phyloP scores from a whole-genome alignment of 176 grass and related monocot genomes.

The Bolboschoenus planiculmis region DNA sequence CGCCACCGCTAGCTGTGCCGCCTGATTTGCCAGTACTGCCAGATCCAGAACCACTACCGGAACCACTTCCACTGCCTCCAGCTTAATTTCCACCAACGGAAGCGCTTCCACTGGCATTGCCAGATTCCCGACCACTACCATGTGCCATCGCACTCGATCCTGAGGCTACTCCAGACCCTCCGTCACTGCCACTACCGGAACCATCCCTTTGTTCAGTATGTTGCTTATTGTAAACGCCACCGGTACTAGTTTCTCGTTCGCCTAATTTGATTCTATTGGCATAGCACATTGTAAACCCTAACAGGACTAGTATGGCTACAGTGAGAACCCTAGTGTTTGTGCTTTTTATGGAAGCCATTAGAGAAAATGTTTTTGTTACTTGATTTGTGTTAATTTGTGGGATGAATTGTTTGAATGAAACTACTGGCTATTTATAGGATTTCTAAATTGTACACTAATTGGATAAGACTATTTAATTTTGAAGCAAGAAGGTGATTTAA shows the following conservation, averaged over 20 bases:
- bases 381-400: neutral
- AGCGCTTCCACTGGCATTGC: neutral
- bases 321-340: neutral
- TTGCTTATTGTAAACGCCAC: neutral
- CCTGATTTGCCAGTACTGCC: neutral
- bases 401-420: neutral
- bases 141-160: neutral
- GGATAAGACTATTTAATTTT: too few relatives aligned
- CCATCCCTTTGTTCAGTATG: neutral
- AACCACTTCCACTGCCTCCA: neutral
- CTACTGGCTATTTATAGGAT: neutral
- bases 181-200: neutral
- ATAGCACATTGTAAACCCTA: slow-evolving; percentile 3
- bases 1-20: neutral
- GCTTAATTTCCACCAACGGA: neutral
- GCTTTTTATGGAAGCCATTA: neutral
- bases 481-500: too few relatives aligned
- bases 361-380: neutral
- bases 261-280: neutral
- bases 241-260: neutral
- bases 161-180: neutral
- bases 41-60: neutral
- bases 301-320: neutral
- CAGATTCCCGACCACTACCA: neutral
- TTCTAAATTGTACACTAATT: neutral